These are phyloP conservation scores for Flaveria ramosissima DNA, from an alignment of 129 eudicot genomes.

Conservation along the genomic window DNA sequence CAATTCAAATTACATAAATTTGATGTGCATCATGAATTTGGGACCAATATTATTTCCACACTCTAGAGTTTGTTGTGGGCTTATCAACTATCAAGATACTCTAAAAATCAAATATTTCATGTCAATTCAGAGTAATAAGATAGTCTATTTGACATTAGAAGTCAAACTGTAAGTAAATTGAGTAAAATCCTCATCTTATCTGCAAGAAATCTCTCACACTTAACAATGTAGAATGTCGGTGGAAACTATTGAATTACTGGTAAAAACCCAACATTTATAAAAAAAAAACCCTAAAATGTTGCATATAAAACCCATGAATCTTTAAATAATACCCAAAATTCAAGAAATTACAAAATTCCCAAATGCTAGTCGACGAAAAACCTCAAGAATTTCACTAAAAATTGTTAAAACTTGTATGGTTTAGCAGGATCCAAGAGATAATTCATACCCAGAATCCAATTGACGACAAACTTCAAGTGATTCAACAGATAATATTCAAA, in stretches of 20 bases:
- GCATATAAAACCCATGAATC: neutral
- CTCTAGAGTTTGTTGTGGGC: neutral
- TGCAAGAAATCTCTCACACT: neutral
- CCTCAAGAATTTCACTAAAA: neutral
- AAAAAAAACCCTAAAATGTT: neutral
- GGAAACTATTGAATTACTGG: neutral
- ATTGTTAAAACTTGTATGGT: slow-evolving; percentile 5
- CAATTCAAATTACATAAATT: neutral
- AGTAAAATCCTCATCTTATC: slow-evolving; percentile 23
- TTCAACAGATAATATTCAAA: slow-evolving; percentile 19
- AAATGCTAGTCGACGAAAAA: slow-evolving; percentile 11
- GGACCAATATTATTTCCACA: slow-evolving; percentile 13
- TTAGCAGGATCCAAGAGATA: slow-evolving; percentile 20
- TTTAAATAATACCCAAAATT: slow-evolving; percentile 12
- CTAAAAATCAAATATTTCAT: neutral
- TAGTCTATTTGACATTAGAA: slow-evolving; percentile 14
- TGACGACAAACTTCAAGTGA: slow-evolving; percentile 26
- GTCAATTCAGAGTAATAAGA: slow-evolving; percentile 16
- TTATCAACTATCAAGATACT: slow-evolving; percentile 24
- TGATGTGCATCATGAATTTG: slow-evolving; percentile 14
- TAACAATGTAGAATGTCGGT: neutral
- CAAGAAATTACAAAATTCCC: slow-evolving; percentile 13
- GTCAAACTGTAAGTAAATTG: slow-evolving; percentile 15
- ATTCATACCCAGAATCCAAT: slow-evolving; percentile 18
- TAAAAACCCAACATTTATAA: neutral